Base-by-base conservation (phyloP, 2,329 filamentous ascomycete species). In the Clonostachys rhizophaga region DNA sequence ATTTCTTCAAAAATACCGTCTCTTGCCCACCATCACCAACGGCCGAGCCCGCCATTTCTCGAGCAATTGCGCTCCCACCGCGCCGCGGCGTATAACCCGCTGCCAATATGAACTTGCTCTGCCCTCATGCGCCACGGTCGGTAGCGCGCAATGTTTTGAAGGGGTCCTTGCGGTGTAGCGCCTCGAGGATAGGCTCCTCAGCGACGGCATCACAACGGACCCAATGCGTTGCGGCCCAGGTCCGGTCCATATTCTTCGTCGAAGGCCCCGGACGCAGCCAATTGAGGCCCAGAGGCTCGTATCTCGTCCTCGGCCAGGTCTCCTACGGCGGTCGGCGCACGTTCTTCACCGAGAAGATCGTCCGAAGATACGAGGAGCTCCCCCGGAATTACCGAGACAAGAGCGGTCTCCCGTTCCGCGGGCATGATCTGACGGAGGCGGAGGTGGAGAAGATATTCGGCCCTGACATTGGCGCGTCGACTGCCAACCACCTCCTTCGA, bases 351-450 rank as follows among this genome's bases (percentile, higher is more conserved):
- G 56, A 58, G 36, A 58, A 55, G 44, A 56, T 75, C 44, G 66
- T 80, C 49, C 74, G 67, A n/a, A 63, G 74, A 51, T 86, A 83
- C 58, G 70, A 76, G 48, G 69, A 82, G 44, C 63, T 86, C n/a
- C 82, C 81, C 1, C 65, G 65, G 18, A 68, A 72, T 47, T 86
- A 85, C 58, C 66, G 69, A 42, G 81, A 85, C 58, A 67, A 70
- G 42, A 54, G 59, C 2, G 83, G 83, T 2, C 68, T 86, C 6
- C 61, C 67, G 0, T 86, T 84, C 52, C 63, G 74, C 42, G 62
- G 59, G 6, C 61, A 65, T 5, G 74, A 79, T n/a, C 64, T 86
- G 17, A 67, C 67, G 3, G 62, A 71, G 16, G 57, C 59, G 9
- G 76, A 84, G 55, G 66, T 72, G 6, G 55, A 65, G 14, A 50